phyloP scores from a whole-genome alignment of 2,329 filamentous ascomycete genomes.

The Verruconis gallopava region DNA sequence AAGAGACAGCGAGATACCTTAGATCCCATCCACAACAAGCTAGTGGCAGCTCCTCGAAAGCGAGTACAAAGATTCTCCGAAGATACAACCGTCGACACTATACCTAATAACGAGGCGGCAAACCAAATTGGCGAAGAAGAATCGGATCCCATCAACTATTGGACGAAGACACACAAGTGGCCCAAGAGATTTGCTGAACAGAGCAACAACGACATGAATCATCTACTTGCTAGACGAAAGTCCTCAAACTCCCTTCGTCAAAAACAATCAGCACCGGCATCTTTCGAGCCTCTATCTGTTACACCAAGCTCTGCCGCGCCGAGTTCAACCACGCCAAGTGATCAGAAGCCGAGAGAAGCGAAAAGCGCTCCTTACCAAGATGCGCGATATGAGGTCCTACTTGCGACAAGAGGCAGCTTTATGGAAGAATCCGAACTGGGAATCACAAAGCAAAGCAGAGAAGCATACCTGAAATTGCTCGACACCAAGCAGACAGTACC shows the following conservation, averaged over 20 bases:
- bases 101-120: conserved; percentile 8
- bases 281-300: conserved; percentile 11
- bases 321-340: too few relatives aligned
- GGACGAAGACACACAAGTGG: conserved; percentile 9
- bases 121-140: conserved; percentile 8
- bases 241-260: conserved; percentile 16
- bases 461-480: too few relatives aligned
- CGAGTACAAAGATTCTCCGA: conserved; percentile 7
- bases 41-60: conserved; percentile 10
- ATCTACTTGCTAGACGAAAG: too few relatives aligned
- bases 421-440: too few relatives aligned
- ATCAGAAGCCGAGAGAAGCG: too few relatives aligned
- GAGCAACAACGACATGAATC: conserved; percentile 17
- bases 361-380: too few relatives aligned
- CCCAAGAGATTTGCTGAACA: conserved; percentile 16
- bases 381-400: too few relatives aligned
- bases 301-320: conserved; percentile 7
- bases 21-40: conserved; percentile 7
- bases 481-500: conserved; percentile 25
- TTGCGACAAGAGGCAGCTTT: too few relatives aligned
- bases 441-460: too few relatives aligned
- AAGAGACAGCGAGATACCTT: conserved; percentile 9
- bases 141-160: conserved; percentile 10
- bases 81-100: conserved; percentile 8
- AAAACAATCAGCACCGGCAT: conserved; percentile 14